Conservation (phyloP, 2,329 filamentous ascomycete species). For the Hortaea sp. region DNA sequence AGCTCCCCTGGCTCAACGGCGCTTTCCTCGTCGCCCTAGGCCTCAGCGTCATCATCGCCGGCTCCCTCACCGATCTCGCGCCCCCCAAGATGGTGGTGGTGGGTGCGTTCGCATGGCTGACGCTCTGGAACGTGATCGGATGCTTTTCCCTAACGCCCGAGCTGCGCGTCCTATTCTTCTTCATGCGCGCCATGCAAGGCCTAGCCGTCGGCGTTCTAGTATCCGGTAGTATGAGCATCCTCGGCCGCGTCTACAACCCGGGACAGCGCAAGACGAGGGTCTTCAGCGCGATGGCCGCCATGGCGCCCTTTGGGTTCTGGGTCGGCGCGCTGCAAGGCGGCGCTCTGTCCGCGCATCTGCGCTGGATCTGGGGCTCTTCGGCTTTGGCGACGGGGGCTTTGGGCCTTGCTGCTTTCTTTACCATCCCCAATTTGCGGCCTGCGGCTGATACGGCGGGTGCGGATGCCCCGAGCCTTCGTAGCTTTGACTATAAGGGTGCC, state of each 20-base stretch:
- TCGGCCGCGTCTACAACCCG: constrained; percentile 30
- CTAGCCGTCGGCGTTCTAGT: constrained; percentile 27
- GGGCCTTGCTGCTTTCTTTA: constrained; percentile 28
- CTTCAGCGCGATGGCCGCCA: constrained; percentile 28
- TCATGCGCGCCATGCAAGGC: constrained; percentile 30
- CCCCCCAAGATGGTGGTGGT: constrained; percentile 34
- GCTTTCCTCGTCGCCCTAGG: constrained; percentile 33
- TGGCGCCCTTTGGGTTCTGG: constrained; percentile 28
- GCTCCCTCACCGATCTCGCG: constrained; percentile 31
- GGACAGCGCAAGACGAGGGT: constrained; percentile 29
- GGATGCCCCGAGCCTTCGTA: constrained; percentile 12
- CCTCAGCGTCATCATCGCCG: constrained; percentile 31
- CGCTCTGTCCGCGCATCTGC: constrained; percentile 28
- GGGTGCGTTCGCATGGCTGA: constrained; percentile 33
- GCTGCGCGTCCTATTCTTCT: constrained; percentile 26
- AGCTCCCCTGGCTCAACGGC: constrained; percentile 35
- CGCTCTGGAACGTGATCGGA: constrained; percentile 30
- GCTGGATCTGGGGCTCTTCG: constrained; percentile 37
- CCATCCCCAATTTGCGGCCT: constrained; percentile 30
- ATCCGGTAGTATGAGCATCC: constrained; percentile 27
- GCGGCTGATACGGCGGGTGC: constrained; percentile 16
- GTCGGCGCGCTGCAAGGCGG: constrained; percentile 33
- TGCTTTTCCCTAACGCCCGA: constrained; percentile 29
- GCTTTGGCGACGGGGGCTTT: constrained; percentile 31
- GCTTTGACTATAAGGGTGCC: constrained; percentile 25